A percentile compares a stretch with the other conserved stretches of the same genome.
Evolutionary conservation across 208 protist genomes (phyloP).

Genomic region (Trypanosoma platydactyli): DNA sequence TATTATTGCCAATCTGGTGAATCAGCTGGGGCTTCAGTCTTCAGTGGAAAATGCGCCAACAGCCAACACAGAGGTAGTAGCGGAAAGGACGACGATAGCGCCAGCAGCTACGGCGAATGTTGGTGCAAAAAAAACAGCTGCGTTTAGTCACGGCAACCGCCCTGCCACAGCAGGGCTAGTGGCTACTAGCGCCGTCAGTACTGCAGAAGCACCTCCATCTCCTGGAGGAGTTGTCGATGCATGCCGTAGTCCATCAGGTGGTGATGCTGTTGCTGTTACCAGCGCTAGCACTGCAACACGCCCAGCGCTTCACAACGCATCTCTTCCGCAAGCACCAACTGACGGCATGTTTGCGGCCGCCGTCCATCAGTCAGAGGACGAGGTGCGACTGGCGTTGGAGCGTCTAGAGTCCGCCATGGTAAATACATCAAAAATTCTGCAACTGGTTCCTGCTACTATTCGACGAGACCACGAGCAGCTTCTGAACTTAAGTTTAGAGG

Average conservation of each 20-base stretch:
- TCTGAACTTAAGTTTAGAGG: conserved; percentile 77
- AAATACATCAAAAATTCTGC: conserved; percentile 74
- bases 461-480: conserved; percentile 77
- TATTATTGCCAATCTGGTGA: conserved; percentile 30
- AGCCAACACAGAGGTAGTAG: not conserved
- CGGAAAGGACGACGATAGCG: not conserved
- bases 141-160: conserved; percentile 15
- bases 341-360: conserved; percentile 74
- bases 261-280: too few species aligned
- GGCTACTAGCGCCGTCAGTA: conserved; percentile 3
- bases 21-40: conserved; percentile 20
- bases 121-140: conserved; percentile 6
- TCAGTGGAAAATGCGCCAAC: not conserved
- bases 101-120: not conserved
- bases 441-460: conserved; percentile 69
- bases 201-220: conserved; percentile 13
- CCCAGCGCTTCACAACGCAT: conserved; percentile 58
- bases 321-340: conserved; percentile 57
- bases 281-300: conserved; percentile 45
- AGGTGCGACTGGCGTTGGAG: conserved; percentile 51
- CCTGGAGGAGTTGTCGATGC: conserved; percentile 10
- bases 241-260: conserved; percentile 6
- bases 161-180: conserved; percentile 24
- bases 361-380: conserved; percentile 62
- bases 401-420: conserved; percentile 56